Percentiles rank a stretch among this genome's conserved stretches.
phyloP scores from a whole-genome alignment of 2,329 filamentous ascomycete genomes.

The Beauveria caledonica region DNA sequence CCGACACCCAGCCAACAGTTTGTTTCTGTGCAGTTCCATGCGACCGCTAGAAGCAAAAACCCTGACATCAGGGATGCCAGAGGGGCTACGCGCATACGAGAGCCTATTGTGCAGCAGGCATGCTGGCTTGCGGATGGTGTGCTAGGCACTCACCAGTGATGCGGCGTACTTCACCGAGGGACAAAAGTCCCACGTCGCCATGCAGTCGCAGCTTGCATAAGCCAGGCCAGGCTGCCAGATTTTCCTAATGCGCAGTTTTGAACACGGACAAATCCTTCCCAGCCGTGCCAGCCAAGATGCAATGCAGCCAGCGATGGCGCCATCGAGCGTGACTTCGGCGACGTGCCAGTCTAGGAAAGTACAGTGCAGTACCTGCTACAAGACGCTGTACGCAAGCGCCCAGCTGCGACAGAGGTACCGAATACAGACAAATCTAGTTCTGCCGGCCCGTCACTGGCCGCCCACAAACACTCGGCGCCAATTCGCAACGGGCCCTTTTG shows the following conservation, averaged over 20 bases:
- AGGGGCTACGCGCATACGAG: not conserved
- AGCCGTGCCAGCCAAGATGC: not conserved
- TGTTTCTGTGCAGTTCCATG: not conserved
- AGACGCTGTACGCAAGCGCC: not conserved
- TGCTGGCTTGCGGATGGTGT: not conserved
- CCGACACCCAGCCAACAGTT: not conserved
- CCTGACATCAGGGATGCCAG: not conserved
- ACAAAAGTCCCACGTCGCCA: not conserved
- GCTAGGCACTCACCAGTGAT: not conserved
- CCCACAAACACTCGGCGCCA: not conserved
- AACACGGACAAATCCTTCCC: not conserved
- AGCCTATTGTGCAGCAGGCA: not conserved
- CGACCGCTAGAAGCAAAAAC: not conserved
- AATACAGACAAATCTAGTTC: not conserved
- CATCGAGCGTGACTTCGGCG: not conserved
- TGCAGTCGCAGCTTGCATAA: not conserved
- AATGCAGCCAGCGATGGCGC: slow-evolving; percentile 6
- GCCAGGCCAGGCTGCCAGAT: not conserved
- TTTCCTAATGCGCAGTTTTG: not conserved
- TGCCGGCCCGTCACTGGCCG: not conserved
- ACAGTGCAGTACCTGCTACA: not conserved
- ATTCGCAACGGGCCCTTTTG: not conserved
- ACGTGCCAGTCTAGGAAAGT: not conserved
- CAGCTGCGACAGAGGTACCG: not conserved
- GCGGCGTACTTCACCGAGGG: not conserved